Base-by-base conservation (phyloP, 2,329 filamentous ascomycete species). In the Niveomyces coronatus region DNA sequence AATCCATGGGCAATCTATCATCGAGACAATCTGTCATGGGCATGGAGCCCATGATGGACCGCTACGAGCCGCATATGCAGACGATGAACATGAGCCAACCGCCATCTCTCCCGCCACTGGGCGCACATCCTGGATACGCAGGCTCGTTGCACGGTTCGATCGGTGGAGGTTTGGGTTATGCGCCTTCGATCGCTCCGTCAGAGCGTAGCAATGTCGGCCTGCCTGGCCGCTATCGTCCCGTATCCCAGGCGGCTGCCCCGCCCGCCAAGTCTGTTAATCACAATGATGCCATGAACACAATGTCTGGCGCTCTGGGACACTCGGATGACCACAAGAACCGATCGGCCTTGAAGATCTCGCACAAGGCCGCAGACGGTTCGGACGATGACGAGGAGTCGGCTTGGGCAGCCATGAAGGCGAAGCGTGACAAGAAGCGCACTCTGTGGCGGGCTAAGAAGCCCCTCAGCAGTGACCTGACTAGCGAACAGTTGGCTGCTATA, bases 181-280 rank as follows among this genome's bases (percentile, higher is more conserved):
- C 87, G 1, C 79, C 87, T 1, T 96, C 89, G 1, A 94, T 98
- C 48, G 89, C 91, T 3, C 91, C 91, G 1, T 94, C 86, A 5
- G 91, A 96, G 63, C 82, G 91, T 44, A 96, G 88, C 68, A 96
- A 93, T 56, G 68, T 95, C 44, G 91, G 91, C 13, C 71, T 94
- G 37, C 87, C 91, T 8, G 81, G 85, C 22, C 79, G 91, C 31
- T 98, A 98, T 62, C 76, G 91, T 31, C 87, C 91, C 2, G 89
- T 96, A 1, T 87, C 85, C 0, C 80, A 82, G 29, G 14, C 29
- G 13, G 65, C 71, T 39, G 67, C 65, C 6, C 50, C 49, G 8
- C 46, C 49, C 0, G 49, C 40, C 51, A 60, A 31, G 46, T 53
- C 26, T 20, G 49, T 14, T 55, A 44, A 44, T 15, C 46, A 48